Conservation (phyloP, 306 rosid species). For the Biancaea sappan region DNA sequence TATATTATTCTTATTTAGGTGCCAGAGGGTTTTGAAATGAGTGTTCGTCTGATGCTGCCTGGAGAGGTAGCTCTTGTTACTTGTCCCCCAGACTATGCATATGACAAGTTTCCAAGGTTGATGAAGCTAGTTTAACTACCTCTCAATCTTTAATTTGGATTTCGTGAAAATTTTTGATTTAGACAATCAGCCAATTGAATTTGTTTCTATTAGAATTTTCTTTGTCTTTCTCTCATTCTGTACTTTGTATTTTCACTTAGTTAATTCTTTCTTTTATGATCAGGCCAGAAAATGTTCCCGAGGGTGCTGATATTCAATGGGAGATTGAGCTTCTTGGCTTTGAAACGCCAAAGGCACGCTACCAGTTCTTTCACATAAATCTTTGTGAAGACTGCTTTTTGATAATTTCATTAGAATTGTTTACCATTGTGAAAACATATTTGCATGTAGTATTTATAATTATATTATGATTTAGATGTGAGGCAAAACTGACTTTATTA, state of each 20-base stretch:
- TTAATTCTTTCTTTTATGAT: conserved; percentile 25
- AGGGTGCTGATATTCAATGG: conserved; percentile 90
- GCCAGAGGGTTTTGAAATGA: conserved; percentile 95
- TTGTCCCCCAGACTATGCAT: conserved; percentile 96
- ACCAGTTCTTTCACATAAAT: neutral
- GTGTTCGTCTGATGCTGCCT: conserved; percentile 93
- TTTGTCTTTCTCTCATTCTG: conserved; percentile 20
- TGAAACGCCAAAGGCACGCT: conserved; percentile 84
- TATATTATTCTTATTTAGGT: conserved; percentile 53
- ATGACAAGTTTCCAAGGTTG: conserved; percentile 89
- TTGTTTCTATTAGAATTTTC: conserved; percentile 1
- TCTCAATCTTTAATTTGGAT: neutral
- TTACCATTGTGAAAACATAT: neutral
- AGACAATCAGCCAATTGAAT: conserved; percentile 12
- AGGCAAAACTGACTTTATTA: neutral
- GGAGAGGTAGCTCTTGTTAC: conserved; percentile 89
- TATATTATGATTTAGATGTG: neutral
- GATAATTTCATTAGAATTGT: conserved; percentile 19
- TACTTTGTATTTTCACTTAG: conserved; percentile 29
- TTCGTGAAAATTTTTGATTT: conserved; percentile 23
- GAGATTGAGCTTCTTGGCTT: conserved; percentile 96
- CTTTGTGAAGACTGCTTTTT: neutral
- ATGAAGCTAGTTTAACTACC: conserved; percentile 23
- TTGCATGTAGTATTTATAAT: neutral
- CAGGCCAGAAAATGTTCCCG: conserved; percentile 89